These are phyloP conservation scores for Drosera spatulata DNA, from an alignment of 179 eudicot genomes.

Conservation along the genomic window DNA sequence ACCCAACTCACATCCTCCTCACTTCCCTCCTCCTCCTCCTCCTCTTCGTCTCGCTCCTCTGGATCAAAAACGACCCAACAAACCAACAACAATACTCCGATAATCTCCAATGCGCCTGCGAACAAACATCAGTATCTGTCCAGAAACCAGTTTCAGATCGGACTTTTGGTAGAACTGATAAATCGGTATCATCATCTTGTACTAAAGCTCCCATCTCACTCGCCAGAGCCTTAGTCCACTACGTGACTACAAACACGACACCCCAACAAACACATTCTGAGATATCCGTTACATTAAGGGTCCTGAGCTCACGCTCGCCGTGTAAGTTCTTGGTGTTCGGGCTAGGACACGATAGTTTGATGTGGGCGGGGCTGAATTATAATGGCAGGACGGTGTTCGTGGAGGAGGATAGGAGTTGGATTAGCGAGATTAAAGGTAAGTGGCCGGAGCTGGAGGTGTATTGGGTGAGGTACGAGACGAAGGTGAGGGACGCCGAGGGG, in stretches of 20 bases:
- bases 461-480: conserved; percentile 39
- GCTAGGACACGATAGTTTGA: conserved; percentile 46
- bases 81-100: too few species aligned
- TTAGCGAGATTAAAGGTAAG: conserved; percentile 16
- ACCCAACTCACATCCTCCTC: too few species aligned
- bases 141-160: too few species aligned
- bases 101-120: too few species aligned
- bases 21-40: too few species aligned
- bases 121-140: too few species aligned
- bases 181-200: conserved; percentile 11
- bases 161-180: too few species aligned
- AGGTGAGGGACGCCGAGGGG: conserved; percentile 18
- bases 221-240: conserved; percentile 51
- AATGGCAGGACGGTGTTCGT: conserved; percentile 61
- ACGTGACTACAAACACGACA: conserved; percentile 60
- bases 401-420: conserved; percentile 49
- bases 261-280: conserved; percentile 63
- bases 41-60: too few species aligned
- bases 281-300: conserved; percentile 35
- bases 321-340: conserved; percentile 69
- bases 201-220: conserved; percentile 38
- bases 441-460: conserved; percentile 23
- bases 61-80: too few species aligned
- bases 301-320: conserved; percentile 45
- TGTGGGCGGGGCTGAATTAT: conserved; percentile 67